These are phyloP conservation scores for Pseudodiploospora longispora DNA, from an alignment of 2,329 filamentous ascomycete genomes.

Conservation along the genomic window DNA sequence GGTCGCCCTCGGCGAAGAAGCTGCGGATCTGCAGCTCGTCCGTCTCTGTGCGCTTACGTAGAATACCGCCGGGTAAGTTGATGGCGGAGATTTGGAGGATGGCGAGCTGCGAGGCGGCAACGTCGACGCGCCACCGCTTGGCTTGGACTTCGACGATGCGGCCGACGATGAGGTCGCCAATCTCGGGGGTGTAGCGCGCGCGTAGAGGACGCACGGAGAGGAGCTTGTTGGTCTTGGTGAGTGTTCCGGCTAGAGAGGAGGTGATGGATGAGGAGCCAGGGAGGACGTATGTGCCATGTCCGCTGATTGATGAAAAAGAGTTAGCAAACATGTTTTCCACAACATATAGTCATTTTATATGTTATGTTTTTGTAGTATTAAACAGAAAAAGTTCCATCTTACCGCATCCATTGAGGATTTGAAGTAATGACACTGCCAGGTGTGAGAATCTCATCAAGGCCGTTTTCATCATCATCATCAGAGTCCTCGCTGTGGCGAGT, in stretches of 20 bases:
- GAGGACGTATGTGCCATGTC: slow-evolving; percentile 82
- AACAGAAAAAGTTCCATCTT: slow-evolving; percentile 14
- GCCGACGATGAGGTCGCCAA: slow-evolving; percentile 90
- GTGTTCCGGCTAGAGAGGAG: slow-evolving; percentile 81
- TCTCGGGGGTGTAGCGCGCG: slow-evolving; percentile 89
- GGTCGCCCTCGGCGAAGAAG: slow-evolving; percentile 94
- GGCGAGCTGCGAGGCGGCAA: slow-evolving; percentile 79
- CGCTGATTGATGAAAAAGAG: slow-evolving; percentile 41
- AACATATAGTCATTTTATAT: not conserved
- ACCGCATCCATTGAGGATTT: slow-evolving; percentile 95
- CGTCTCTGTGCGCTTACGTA: slow-evolving; percentile 84
- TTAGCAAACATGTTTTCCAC: no score
- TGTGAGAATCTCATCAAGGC: slow-evolving; percentile 59
- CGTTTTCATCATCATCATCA: slow-evolving; percentile 12
- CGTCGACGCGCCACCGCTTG: slow-evolving; percentile 89
- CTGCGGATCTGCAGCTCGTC: slow-evolving; percentile 94
- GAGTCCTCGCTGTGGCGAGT: slow-evolving; percentile 20
- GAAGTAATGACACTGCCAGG: slow-evolving; percentile 83
- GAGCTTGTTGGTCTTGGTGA: slow-evolving; percentile 93
- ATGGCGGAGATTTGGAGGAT: slow-evolving; percentile 80
- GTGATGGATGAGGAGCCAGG: slow-evolving; percentile 60
- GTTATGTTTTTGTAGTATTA: not conserved
- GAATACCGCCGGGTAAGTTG: slow-evolving; percentile 88
- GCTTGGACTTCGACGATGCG: slow-evolving; percentile 93
- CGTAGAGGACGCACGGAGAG: slow-evolving; percentile 85